Conservation (phyloP, 2,329 filamentous ascomycete species). For the Trematosphaeria pertusa region DNA sequence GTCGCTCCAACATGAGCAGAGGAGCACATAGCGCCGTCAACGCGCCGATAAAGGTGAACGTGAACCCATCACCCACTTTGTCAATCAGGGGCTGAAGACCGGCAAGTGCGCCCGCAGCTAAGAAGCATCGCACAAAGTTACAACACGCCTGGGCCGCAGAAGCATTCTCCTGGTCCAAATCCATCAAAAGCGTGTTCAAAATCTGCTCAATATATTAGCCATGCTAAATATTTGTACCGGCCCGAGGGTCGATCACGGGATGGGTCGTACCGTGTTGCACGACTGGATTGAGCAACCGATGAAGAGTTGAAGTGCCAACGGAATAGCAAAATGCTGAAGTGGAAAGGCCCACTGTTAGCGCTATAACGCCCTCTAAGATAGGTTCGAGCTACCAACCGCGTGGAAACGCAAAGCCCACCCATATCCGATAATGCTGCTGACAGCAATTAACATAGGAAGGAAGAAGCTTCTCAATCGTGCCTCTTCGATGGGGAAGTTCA, state of each 20-base stretch:
- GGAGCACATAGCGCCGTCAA: too few relatives aligned
- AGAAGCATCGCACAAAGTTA: not conserved
- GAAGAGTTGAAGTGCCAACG: not conserved
- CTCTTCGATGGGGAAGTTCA: not conserved
- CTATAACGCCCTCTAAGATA: not conserved
- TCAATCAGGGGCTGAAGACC: not conserved
- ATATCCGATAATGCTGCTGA: not conserved
- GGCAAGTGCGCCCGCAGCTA: not conserved
- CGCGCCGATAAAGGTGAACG: not conserved
- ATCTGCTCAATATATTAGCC: not conserved
- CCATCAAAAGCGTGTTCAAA: constrained; percentile 50
- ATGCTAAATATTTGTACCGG: not conserved
- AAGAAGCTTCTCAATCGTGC: not conserved
- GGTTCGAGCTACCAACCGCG: too few relatives aligned
- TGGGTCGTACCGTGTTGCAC: too few relatives aligned
- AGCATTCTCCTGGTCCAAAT: constrained; percentile 40
- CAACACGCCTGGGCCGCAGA: constrained; percentile 39
- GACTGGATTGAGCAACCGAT: not conserved
- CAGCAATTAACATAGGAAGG: not conserved
- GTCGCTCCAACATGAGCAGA: too few relatives aligned
- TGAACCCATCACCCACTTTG: not conserved
- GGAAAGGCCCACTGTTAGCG: not conserved
- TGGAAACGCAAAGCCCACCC: not conserved
- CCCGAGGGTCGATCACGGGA: not conserved
- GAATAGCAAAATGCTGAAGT: not conserved